Evolutionary conservation across 768 basidiomycete species (phyloP).

Genomic region (Collybia sordida): DNA sequence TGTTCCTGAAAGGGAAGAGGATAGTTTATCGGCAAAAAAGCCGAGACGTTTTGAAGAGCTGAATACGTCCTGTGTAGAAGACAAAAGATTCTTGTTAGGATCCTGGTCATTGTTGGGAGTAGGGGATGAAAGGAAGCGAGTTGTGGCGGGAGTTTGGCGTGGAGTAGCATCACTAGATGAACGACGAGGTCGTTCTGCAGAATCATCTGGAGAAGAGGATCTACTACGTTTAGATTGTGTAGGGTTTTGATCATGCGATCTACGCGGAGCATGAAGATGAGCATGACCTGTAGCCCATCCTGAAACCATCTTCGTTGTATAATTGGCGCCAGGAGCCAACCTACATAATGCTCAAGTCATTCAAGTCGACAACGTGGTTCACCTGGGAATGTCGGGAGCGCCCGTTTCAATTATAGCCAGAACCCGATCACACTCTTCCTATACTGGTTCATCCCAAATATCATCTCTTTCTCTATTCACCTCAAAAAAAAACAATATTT

Average conservation of each 20-base stretch:
- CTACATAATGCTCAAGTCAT: no score
- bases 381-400: neutral
- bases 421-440: no score
- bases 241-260: slow-evolving; percentile 39
- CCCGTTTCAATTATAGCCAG: no score
- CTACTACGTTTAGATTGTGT: slow-evolving; percentile 27
- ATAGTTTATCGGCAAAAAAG: slow-evolving; percentile 43
- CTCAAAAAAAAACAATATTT: neutral
- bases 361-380: neutral
- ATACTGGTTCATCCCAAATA: no score
- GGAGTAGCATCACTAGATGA: slow-evolving; percentile 53
- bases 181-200: slow-evolving; percentile 31
- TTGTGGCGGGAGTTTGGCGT: slow-evolving; percentile 41
- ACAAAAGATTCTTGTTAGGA: slow-evolving; percentile 24
- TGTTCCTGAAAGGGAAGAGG: slow-evolving; percentile 36
- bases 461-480: neutral
- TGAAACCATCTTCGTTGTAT: slow-evolving; percentile 17
- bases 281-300: slow-evolving; percentile 19
- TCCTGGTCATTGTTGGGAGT: slow-evolving; percentile 29
- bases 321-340: no score
- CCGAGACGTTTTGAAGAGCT: slow-evolving; percentile 38
- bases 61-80: slow-evolving; percentile 24
- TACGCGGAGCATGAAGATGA: slow-evolving; percentile 29
- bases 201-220: slow-evolving; percentile 33
- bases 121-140: slow-evolving; percentile 29